A percentile compares a stretch with the other conserved stretches of the same genome.
phyloP scores from a whole-genome alignment of 768 basidiomycete genomes.

The Tricholoma saponaceum region DNA sequence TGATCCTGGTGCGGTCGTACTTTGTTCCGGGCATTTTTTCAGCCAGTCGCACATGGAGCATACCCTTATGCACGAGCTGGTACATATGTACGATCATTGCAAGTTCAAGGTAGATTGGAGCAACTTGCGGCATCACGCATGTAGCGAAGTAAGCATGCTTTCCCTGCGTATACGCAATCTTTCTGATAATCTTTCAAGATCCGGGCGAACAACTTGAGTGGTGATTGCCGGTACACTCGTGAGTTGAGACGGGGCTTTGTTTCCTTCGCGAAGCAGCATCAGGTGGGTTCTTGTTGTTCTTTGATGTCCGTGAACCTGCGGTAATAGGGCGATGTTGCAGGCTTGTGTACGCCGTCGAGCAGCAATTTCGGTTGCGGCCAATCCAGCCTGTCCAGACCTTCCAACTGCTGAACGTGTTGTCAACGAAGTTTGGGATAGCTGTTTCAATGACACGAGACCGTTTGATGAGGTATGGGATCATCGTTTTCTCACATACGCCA shows the following conservation, averaged over 20 bases:
- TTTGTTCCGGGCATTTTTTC: slow-evolving; percentile 84
- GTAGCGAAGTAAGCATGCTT: slow-evolving; percentile 76
- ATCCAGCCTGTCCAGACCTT: slow-evolving; percentile 73
- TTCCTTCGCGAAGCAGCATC: slow-evolving; percentile 89
- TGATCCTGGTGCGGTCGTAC: slow-evolving; percentile 69
- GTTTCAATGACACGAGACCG: slow-evolving; percentile 91
- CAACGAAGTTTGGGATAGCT: slow-evolving; percentile 97
- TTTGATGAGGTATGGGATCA: slow-evolving; percentile 80
- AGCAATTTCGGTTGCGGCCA: slow-evolving; percentile 72
- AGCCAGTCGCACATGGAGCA: slow-evolving; percentile 88
- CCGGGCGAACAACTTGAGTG: slow-evolving; percentile 89
- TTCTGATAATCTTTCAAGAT: slow-evolving; percentile 50
- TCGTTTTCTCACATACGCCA: neutral
- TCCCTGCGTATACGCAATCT: slow-evolving; percentile 2
- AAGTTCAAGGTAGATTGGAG: slow-evolving; percentile 92
- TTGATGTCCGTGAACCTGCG: slow-evolving; percentile 1
- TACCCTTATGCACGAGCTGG: slow-evolving; percentile 87
- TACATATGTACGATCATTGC: slow-evolving; percentile 95
- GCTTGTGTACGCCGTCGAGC: slow-evolving; percentile 89
- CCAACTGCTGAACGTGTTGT: slow-evolving; percentile 84
- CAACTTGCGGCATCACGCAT: slow-evolving; percentile 91
- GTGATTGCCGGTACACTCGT: slow-evolving; percentile 85
- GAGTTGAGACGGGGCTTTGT: slow-evolving; percentile 77
- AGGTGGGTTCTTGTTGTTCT: slow-evolving; percentile 44
- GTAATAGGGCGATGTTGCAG: slow-evolving; percentile 31